Percentiles rank a stretch among this genome's conserved stretches.
phyloP scores from a whole-genome alignment of 495 filamentous ascomycete genomes.

The Penicillium paradoxum region DNA sequence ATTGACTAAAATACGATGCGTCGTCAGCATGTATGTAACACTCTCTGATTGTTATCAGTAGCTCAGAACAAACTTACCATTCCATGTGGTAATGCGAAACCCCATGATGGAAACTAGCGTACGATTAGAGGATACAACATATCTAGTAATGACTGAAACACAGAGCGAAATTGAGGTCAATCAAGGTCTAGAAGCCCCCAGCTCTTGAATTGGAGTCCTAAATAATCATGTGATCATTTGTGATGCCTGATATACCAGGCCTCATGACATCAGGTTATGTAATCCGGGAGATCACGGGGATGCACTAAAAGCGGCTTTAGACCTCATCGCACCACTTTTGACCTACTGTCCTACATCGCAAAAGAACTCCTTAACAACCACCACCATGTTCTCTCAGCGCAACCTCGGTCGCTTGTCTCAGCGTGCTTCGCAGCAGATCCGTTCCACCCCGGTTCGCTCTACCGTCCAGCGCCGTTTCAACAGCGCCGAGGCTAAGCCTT shows the following conservation, averaged over 20 bases:
- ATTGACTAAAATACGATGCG: constrained; percentile 59
- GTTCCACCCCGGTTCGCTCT: constrained; percentile 51
- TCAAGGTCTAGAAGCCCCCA: not conserved
- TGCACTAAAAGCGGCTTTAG: constrained; percentile 36
- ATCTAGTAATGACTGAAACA: not conserved
- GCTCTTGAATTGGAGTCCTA: not conserved
- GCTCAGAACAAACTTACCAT: constrained; percentile 50
- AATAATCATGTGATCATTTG: constrained; percentile 23
- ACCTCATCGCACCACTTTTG: constrained; percentile 31
- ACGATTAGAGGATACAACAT: constrained; percentile 10
- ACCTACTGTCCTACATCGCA: constrained; percentile 16
- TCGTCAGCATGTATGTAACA: constrained; percentile 4
- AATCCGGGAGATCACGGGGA: constrained; percentile 42
- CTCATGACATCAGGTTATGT: constrained; percentile 41
- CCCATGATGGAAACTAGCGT: constrained; percentile 48
- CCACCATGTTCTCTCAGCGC: constrained; percentile 60
- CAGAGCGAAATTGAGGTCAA: not conserved
- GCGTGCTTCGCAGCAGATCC: constrained; percentile 53
- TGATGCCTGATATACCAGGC: not conserved
- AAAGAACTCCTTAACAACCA: constrained; percentile 14
- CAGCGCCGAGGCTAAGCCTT: constrained; percentile 46
- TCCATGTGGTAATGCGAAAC: constrained; percentile 86
- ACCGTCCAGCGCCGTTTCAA: constrained; percentile 64
- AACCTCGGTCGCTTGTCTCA: constrained; percentile 54
- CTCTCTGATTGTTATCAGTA: not conserved